Evolutionary conservation across 108 stramenopile species (phyloP), one percentile per base, ranked within the genome.

Genomic region (Cyclotella sp.): DNA sequence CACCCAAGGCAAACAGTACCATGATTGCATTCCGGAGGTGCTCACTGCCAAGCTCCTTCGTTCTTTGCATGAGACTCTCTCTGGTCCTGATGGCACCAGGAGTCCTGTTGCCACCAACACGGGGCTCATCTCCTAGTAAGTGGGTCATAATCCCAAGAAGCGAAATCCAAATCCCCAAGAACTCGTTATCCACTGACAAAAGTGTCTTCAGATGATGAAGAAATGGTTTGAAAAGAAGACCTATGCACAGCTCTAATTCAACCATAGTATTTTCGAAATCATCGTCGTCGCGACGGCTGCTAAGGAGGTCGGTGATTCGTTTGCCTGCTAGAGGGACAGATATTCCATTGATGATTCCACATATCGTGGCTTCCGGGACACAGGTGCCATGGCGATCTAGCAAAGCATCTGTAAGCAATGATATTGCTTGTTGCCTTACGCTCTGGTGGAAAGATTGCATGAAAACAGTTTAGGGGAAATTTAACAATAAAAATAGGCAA

Each of bases 201-300:
- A 89, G 76, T 27, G 60, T 70, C 64, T 90, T 87, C 41, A 91
- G 64, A 63, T 95, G 91, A 67, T 91, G 90, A 14, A 91, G 79
- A 43, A 95, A 80, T 13, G 94, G 94, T 72, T 95, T 92, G 84
- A 95, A 95, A 29, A 95, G 82, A 15, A 95, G 85, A 61, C 90
- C 76, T 14, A 93, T 86, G 65, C 91, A 93, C 9, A 92, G 80
- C 60, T 95, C 92, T 52, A 95, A 78, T 65, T 95, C 94, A 47
- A 86, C 86, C 84, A 90, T 76, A 12, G 84, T 76, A 44, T 85
- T 91, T 49, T 93, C 92, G n/a, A 72, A 49, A 29, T 70, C 53
- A 15, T 22, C 22, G 14, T 77, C 58, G 55, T 71, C 69, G 29
- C 66, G 41, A 21, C 60, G 77, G 46, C 47, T 70, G 14, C 62